Evolutionary conservation across 495 filamentous ascomycete genomes (phyloP), one percentile per base, ranked within the genome.

Genomic region (Chaetomium cochliodes): DNA sequence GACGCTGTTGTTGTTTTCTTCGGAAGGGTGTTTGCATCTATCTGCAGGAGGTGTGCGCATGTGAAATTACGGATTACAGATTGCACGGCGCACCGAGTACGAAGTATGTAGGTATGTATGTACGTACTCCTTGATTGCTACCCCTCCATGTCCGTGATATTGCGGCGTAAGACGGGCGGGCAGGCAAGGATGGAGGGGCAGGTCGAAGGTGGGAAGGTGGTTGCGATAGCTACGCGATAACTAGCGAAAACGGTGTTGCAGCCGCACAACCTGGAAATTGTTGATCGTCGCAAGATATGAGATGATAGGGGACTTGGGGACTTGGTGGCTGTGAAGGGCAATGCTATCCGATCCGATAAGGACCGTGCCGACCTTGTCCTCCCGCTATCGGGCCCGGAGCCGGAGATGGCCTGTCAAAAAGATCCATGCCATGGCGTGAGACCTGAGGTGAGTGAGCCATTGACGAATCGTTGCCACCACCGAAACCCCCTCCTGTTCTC

Each of bases 301-400:
- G 20, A 20, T 33, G 58, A 60, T 51, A 51, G 30, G 28, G 8
- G 4, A 13, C 3, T 2, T n/a, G n/a, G n/a, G n/a, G n/a, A n/a
- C n/a, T 12, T 46, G 52, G 16, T 42, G 22, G 1, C 26, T 44
- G 28, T 26, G 58, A 61, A 12, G 8, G 26, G 23, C n/a, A 16
- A n/a, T 33, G 47, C n/a, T 51, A 61, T 52, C 58, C 58, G 58
- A 61, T 52, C 59, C 30, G 59, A 62, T 62, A 62, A 62, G 59
- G 47, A 42, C 59, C 47, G 58, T 60, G 44, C 58, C 58, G 58
- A 33, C 58, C 20, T 37, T 51, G 23, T 49, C 25, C 42, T 20
- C 7, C 26, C 42, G 11, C 25, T 46, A 16, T 30, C 41, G 42
- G 41, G 57, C 26, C 58, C 44, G 46, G 44, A 23, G 37, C 58